Evolutionary conservation across 441 rosid species (phyloP).

Genomic region (Rhodomyrtus psidioides): DNA sequence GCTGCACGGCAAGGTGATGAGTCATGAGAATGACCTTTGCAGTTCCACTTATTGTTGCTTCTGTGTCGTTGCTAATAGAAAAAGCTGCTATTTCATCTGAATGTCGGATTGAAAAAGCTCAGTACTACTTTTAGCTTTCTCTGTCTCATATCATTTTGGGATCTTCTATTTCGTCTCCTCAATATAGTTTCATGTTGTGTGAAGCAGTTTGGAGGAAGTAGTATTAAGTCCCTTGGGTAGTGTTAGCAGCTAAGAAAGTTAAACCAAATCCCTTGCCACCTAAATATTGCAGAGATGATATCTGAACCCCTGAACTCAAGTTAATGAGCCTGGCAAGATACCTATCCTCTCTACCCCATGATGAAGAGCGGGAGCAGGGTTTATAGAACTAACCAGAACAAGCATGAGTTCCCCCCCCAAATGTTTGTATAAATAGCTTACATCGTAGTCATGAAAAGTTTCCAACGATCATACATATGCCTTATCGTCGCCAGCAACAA

Average conservation of each 20-base stretch:
- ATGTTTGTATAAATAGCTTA: neutral
- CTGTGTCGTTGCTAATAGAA: neutral
- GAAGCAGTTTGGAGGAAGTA: neutral
- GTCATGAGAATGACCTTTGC: neutral
- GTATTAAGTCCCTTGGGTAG: neutral
- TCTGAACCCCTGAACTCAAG: neutral
- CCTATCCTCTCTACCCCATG: neutral
- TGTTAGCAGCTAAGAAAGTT: neutral
- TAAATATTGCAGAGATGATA: neutral
- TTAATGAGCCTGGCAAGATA: neutral
- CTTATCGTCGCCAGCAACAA: neutral
- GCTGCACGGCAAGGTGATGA: conserved; percentile 57
- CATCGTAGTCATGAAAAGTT: neutral
- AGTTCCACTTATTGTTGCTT: neutral
- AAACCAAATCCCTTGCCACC: neutral
- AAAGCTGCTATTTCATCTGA: neutral
- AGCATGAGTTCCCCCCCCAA: neutral
- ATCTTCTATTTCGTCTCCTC: neutral
- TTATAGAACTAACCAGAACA: neutral
- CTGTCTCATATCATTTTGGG: neutral
- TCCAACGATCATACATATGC: neutral
- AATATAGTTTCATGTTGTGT: neutral
- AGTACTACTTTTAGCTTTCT: neutral
- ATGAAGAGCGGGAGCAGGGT: neutral
- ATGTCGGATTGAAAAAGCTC: neutral